phyloP scores from a whole-genome alignment of 2,329 filamentous ascomycete genomes.

The Colletotrichum sp. region DNA sequence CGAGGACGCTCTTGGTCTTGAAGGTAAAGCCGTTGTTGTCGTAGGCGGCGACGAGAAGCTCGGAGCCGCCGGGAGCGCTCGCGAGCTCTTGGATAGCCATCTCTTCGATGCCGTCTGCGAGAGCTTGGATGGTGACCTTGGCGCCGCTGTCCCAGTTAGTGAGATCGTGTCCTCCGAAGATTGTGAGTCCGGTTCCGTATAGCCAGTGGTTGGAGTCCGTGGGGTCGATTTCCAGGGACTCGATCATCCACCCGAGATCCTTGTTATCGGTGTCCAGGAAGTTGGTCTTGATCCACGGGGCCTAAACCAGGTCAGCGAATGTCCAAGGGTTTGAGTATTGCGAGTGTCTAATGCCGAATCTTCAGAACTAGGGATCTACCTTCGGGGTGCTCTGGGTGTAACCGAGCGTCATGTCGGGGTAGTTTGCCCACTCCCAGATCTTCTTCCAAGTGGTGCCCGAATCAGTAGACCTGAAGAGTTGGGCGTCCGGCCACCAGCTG shows the following conservation, averaged over 20 bases:
- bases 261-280: conserved; percentile 53
- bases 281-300: conserved; percentile 59
- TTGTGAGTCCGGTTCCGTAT: conserved; percentile 61
- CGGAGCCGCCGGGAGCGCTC: conserved; percentile 53
- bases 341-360: no score
- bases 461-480: conserved; percentile 60
- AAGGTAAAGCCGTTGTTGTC: conserved; percentile 60
- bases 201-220: conserved; percentile 65
- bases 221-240: conserved; percentile 62
- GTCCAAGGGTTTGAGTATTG: no score
- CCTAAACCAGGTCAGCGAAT: conserved; percentile 26
- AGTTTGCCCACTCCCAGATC: conserved; percentile 56
- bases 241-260: conserved; percentile 66
- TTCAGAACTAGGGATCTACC: not conserved
- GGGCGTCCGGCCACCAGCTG: conserved; percentile 64
- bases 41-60: conserved; percentile 56
- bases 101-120: conserved; percentile 62
- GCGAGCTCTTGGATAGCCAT: conserved; percentile 54
- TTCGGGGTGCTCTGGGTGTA: conserved; percentile 51
- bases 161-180: conserved; percentile 59
- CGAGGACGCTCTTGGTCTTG: conserved; percentile 37
- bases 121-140: conserved; percentile 49
- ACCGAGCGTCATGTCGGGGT: conserved; percentile 49
- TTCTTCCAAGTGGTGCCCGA: conserved; percentile 59
- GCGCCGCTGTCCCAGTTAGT: conserved; percentile 55